Percentiles rank a stretch among this genome's conserved stretches.
Conservation (phyloP, 1,284 basidiomycete species). For the Ustilago crameri region DNA sequence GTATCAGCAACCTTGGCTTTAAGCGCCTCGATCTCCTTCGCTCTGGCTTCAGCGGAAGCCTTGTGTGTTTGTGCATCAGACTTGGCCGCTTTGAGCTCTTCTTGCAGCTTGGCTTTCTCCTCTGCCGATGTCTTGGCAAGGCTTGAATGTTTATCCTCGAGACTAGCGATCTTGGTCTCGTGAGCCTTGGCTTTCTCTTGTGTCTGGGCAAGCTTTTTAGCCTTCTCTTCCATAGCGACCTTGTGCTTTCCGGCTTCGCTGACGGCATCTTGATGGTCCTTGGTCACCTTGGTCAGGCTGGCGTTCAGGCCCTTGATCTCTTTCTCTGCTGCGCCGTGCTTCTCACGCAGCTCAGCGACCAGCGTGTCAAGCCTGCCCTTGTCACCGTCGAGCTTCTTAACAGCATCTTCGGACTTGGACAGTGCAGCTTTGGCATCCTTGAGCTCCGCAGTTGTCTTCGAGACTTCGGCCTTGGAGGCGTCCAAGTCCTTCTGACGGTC, state of each 20-base stretch:
- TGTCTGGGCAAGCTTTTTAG: conserved; percentile 17
- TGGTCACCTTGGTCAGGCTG: conserved; percentile 14
- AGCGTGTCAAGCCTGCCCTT: conserved; percentile 10
- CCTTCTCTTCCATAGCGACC: conserved; percentile 11
- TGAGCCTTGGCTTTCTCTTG: conserved; percentile 17
- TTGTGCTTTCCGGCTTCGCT: conserved; percentile 13
- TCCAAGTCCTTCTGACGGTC: conserved; percentile 29
- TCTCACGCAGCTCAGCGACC: conserved; percentile 13
- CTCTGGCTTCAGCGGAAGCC: conserved; percentile 11
- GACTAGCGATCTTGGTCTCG: conserved; percentile 15
- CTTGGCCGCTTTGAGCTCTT: conserved; percentile 18
- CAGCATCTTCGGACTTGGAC: conserved; percentile 11
- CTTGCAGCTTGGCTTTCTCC: conserved; percentile 14
- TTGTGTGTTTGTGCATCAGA: conserved; percentile 15
- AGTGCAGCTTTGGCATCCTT: conserved; percentile 11
- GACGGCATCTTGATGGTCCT: conserved; percentile 16
- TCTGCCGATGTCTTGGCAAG: conserved; percentile 8
- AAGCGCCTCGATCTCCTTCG: conserved; percentile 24
- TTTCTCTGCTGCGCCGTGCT: conserved; percentile 11
- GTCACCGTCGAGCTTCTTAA: conserved; percentile 21
- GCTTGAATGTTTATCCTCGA: conserved; percentile 14
- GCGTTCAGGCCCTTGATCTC: conserved; percentile 11
- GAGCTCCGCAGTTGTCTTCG: conserved; percentile 17
- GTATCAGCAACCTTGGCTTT: conserved; percentile 14
- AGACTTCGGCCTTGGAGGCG: conserved; percentile 5